Base-by-base conservation (phyloP, 371 early-diverging fungal genomes). In the Mortierella sp. region DNA sequence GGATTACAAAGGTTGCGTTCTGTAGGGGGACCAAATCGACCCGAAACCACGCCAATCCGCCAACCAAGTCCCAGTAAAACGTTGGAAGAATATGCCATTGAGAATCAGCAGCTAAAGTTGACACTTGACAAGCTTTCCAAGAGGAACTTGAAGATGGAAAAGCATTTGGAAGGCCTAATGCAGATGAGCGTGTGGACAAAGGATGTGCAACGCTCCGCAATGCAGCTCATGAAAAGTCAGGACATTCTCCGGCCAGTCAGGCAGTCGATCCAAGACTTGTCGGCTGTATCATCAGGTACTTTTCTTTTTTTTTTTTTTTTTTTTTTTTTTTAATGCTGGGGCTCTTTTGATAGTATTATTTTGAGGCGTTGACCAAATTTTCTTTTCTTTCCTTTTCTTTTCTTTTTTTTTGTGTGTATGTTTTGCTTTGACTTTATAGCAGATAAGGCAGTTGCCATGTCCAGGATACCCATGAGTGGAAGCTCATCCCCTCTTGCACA, bases 141-240 rank as follows among this genome's bases (percentile, higher is more conserved):
- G 61, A 82, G 89, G 21, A 82, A 95, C 16, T 79, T 86, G 12
- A 66, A 85, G 15, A 81, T 94, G 60, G 95, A 96, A 74, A 91
- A 89, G 83, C 90, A 94, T 18, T 80, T 86, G 7, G 66, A 85
- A 14, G 84, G 94, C 47, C 94, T 95, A 70, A 91, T 89, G 86
- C 92, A 79, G 52, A 79, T 79, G 79, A 79, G 73, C 45, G 62
- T 72, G 16, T 79, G 79, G 79, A 65, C 65, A 7, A 72, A 79
- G 53, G 79, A 79, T 45, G 66, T 79, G 15, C 73, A 73, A 43
- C 69, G 73, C 7, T 72, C 73, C 5, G 79, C 79, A 0, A 69
- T 79, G 70, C 79, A 72, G 19, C 26, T 79, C 52, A 70, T 72
- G 28, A 72, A 63, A 53, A 72, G 73, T 23, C 79, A 79, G 43